Base-by-base conservation (phyloP, 495 filamentous ascomycete species). In the Trypethelium eluteriae region DNA sequence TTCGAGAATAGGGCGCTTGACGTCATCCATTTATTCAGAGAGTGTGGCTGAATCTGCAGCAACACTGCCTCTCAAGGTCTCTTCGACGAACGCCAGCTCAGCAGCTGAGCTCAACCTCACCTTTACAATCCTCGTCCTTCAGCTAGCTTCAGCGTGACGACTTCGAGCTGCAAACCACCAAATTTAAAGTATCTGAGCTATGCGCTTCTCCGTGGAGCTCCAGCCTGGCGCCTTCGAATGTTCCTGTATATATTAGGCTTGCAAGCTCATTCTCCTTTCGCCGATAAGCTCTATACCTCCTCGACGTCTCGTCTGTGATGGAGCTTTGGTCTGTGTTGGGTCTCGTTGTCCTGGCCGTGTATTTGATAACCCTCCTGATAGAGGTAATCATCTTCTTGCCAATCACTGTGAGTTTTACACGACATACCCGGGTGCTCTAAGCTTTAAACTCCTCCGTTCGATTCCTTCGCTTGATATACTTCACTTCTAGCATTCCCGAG, bases 301-400 rank as follows among this genome's bases (percentile, higher is more conserved):
- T 53, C 18, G 2, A 2, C 49, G 49, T 25, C 49, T 53, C 1
- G 49, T 18, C 2, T 53, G 49, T 2, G 2, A 53, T 53, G 49
- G 49, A 25, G 1, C 1, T 18, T 25, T 53, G 49, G 49, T 53
- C 18, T 9, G 49, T 53, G 18, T 53, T 25, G 16, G 49, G 49
- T 2, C 49, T 53, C 49, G 49, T 53, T 53, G 49, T 53, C 49
- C 49, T 53, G 49, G 49, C 49, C 49, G 18, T 53, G 0, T 53
- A 53, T 25, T 53, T n/a, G 49, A 53, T 25, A 5, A 53, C 49
- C 49, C 49, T 53, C 49, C 18, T 53, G 49, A 18, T 53, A 11
- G 49, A 53, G 12, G 11, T 18, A 53, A 53, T 53, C 18, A 18
- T 53, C 49, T 53, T 53, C 49, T n/a, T 53, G 49, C 49, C 49